Conservation (phyloP, 805 yeast species). For the Jamesozyma rosinii region DNA sequence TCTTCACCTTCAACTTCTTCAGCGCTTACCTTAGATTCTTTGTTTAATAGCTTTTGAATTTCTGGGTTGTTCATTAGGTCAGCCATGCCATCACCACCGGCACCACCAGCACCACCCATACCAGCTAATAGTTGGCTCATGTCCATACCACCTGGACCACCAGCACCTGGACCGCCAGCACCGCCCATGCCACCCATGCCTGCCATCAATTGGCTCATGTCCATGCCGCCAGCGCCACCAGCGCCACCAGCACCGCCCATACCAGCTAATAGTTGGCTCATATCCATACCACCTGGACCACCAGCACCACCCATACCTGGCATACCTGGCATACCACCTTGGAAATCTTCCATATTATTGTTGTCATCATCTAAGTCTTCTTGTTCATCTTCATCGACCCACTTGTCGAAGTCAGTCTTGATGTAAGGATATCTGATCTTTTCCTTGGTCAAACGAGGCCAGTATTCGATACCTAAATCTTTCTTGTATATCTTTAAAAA, state of each 20-base stretch:
- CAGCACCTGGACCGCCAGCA: constrained; percentile 20
- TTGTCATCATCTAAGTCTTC: constrained; percentile 41
- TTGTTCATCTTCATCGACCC: constrained; percentile 99
- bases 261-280: constrained; percentile 10
- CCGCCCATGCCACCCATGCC: constrained; percentile 22
- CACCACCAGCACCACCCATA: constrained; percentile 19
- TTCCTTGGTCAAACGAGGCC: constrained; percentile 93
- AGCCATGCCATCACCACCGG: constrained; percentile 16
- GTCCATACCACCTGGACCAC: constrained; percentile 27
- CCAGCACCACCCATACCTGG: constrained; percentile 20
- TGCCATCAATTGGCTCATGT: constrained; percentile 16
- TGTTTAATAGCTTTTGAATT: neutral
- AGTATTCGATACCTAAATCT: constrained; percentile 61
- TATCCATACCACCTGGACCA: constrained; percentile 31
- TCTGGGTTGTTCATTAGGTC: constrained; percentile 7
- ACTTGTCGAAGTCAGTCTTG: constrained; percentile 91
- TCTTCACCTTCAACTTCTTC: constrained; percentile 4
- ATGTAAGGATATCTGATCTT: constrained; percentile 70
- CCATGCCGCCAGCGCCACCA: constrained; percentile 28
- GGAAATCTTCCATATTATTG: constrained; percentile 32
- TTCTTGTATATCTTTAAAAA: constrained; percentile 62
- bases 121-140: constrained; percentile 19
- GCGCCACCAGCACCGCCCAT: constrained; percentile 33
- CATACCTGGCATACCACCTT: constrained; percentile 17
- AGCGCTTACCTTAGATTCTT: neutral